phyloP scores from a whole-genome alignment of 1,139 yeast species.

The Zhuliangozyma parablackwelliae region DNA sequence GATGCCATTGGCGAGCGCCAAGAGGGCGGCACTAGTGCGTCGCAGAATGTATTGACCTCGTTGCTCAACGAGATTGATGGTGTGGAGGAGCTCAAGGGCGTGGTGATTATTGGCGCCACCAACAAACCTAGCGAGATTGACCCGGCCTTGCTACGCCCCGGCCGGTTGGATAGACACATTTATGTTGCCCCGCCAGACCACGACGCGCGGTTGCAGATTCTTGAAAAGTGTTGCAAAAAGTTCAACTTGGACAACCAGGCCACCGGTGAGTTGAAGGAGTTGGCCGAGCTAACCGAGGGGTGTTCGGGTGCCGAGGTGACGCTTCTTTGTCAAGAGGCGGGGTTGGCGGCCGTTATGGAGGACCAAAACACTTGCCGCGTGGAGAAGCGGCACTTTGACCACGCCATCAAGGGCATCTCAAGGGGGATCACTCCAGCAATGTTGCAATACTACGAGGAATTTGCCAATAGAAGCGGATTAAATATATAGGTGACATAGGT shows the following conservation, averaged over 20 bases:
- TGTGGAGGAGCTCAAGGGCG: constrained; percentile 89
- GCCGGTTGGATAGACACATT: constrained; percentile 86
- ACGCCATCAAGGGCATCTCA: constrained; percentile 63
- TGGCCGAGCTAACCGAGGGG: constrained; percentile 75
- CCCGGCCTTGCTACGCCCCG: constrained; percentile 88
- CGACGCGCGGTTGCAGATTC: constrained; percentile 72
- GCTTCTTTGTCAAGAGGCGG: constrained; percentile 89
- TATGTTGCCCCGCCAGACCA: constrained; percentile 89
- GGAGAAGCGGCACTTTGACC: constrained; percentile 59
- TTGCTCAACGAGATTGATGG: constrained; percentile 93
- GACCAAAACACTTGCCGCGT: constrained; percentile 53
- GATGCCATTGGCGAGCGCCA: constrained; percentile 82
- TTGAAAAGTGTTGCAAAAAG: constrained; percentile 60
- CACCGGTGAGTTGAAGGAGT: constrained; percentile 16
- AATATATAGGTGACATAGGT: constrained; percentile 14
- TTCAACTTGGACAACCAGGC: constrained; percentile 39
- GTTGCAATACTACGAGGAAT: constrained; percentile 69
- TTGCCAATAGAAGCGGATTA: constrained; percentile 47
- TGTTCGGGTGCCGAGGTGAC: constrained; percentile 97
- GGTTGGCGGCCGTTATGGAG: constrained; percentile 86
- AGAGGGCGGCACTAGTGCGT: constrained; percentile 63
- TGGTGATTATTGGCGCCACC: constrained; percentile 90
- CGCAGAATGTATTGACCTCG: constrained; percentile 83
- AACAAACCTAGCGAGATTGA: constrained; percentile 92
- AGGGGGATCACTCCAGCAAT: constrained; percentile 80